Base-by-base conservation (phyloP, 2,329 filamentous ascomycete species). In the Paradendryphiella salina region DNA sequence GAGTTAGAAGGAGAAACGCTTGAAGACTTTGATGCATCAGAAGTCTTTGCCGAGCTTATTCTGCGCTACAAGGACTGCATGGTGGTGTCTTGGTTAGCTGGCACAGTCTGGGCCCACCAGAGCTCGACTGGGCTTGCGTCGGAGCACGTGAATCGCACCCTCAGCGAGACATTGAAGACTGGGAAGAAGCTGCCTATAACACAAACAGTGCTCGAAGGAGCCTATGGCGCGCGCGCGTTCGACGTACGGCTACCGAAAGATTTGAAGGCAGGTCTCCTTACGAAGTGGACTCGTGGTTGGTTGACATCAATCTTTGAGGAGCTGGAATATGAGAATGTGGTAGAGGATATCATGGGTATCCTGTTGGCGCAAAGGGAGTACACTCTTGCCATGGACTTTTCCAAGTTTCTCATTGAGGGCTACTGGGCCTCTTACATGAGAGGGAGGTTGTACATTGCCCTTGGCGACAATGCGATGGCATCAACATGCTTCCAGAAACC, bases 401-500 rank as follows among this genome's bases (percentile, higher is more conserved):
- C 91, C 81, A 79, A 85, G 76, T 77, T 88, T 80, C 60, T 85
- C 45, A 76, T 80, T 6, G 76, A 76, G 37, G 80, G 78, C 1
- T 75, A 79, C 23, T 87, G 84, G 85, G 77, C 81, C 11, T 80
- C 77, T 5, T 99, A 99, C 67, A 82, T 97, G 4, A 90, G 92
- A 71, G 94, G 89, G 2, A 86, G 94, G 23, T 80, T 96, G 40
- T 82, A 84, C 59, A 77, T 97, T 28, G 84, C 86, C 4, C 82
- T 87, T 56, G 87, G 86, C 46, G 87, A 96, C 65, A 86, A 86
- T 68, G 82, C 84, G 50, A 79, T 83, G 32, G 93, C 94, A 46
- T 83, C 89, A 21, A 77, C 83, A 21, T 83, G 85, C 65, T 96
- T 99, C 73, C 86, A 85, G 60, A 93, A 88, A 68, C 89, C 91